Percentiles rank a stretch among this genome's conserved stretches.
Conservation (phyloP, 176 grass and related monocot species). For the Cenchrus americanus region DNA sequence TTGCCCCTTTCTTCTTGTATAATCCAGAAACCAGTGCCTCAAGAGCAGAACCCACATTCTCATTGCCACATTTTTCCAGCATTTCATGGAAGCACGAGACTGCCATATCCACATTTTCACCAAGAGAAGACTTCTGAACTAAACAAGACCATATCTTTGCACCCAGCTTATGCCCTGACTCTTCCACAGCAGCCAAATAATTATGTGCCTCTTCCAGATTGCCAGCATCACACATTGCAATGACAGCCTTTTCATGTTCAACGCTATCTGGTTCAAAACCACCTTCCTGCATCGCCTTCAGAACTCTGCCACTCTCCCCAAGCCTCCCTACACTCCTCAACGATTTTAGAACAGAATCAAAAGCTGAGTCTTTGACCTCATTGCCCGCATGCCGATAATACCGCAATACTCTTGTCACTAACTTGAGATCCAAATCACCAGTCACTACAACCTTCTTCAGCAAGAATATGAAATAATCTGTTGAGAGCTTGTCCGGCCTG, state of each 20-base stretch:
- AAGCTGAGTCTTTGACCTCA: conserved; percentile 49
- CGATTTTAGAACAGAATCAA: conserved; percentile 63
- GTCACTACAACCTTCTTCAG: conserved; percentile 67
- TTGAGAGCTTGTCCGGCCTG: conserved; percentile 35
- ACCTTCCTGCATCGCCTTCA: conserved; percentile 76
- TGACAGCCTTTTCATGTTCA: conserved; percentile 61
- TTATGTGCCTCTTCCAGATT: conserved; percentile 53
- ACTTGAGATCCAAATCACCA: conserved; percentile 62
- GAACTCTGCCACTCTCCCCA: conserved; percentile 67
- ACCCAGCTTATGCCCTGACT: conserved; percentile 63
- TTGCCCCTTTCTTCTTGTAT: conserved; percentile 54
- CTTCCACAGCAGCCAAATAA: conserved; percentile 54
- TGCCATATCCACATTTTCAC: conserved; percentile 50
- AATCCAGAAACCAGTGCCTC: conserved; percentile 61
- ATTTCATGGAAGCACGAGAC: conserved; percentile 55
- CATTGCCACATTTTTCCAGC: conserved; percentile 42
- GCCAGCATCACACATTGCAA: conserved; percentile 61
- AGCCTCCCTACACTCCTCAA: conserved; percentile 71
- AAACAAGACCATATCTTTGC: conserved; percentile 57
- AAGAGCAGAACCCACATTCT: conserved; percentile 45
- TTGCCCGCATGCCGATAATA: conserved; percentile 56
- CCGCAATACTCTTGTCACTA: conserved; percentile 55
- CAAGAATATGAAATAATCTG: conserved; percentile 51
- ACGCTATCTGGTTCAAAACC: conserved; percentile 56
- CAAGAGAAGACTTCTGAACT: conserved; percentile 53